These are phyloP conservation scores for Malassezia yamatoensis DNA, from an alignment of 1,284 basidiomycete species.

Conservation along the genomic window DNA sequence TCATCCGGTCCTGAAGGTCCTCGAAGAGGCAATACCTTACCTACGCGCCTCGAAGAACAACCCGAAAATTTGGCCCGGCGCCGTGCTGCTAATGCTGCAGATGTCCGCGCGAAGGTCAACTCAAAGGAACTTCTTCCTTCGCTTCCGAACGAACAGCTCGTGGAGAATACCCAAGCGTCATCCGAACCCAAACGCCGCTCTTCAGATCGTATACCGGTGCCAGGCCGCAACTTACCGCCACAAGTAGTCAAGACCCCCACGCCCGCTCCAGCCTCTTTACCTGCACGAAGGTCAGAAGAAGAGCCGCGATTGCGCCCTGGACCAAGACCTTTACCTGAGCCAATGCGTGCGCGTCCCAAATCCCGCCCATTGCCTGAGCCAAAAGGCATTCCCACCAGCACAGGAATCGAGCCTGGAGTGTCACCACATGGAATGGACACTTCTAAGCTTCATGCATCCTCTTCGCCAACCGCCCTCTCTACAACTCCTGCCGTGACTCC, in stretches of 20 bases:
- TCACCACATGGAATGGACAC: neutral
- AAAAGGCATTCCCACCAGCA: neutral
- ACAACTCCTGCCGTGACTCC: neutral
- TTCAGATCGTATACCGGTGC: slow-evolving; percentile 2
- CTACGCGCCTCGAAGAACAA: neutral
- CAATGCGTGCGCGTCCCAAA: neutral
- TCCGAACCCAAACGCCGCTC: neutral
- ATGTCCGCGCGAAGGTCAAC: neutral
- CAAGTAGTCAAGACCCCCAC: neutral
- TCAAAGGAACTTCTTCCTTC: neutral
- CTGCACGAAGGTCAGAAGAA: neutral
- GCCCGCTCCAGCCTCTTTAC: neutral
- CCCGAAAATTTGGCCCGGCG: neutral
- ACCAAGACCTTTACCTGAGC: neutral
- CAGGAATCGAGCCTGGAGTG: neutral
- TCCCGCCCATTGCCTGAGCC: neutral
- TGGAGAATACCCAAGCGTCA: neutral
- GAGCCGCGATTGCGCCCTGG: neutral
- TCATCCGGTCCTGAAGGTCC: neutral
- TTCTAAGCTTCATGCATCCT: neutral
- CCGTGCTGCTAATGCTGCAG: neutral
- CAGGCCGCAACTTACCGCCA: neutral
- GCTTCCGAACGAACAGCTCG: neutral
- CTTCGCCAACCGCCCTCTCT: neutral
- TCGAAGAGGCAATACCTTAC: neutral